Evolutionary conservation across 345 rosid genomes (phyloP), one percentile per base, ranked within the genome.

Genomic region (Pistacia integerrima): DNA sequence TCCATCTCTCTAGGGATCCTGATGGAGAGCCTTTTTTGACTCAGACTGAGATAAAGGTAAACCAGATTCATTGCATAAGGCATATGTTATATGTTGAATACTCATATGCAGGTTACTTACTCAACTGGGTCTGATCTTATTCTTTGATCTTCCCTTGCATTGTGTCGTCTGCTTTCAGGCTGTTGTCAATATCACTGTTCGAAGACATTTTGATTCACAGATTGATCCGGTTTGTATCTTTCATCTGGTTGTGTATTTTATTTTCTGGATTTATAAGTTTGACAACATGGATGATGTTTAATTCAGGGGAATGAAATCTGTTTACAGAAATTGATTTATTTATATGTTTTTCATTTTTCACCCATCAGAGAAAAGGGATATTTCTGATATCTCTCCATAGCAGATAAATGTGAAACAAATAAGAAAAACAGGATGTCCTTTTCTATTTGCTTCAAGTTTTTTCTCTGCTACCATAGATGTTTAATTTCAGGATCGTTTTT

Each of bases 1-100:
- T 96, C 84, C 97, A 91, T 69, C 85, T 96, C 73, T 96, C 99
- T 11, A 85, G 97, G 78, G 99, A 96, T 91, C 97, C 97, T 58
- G 97, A 92, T 74, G 99, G 99, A 2, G 89, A 96, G 74, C 86
- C 93, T 72, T 96, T 90, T 81, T 85, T 96, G 67, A 96, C 99
- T 51, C 97, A 90, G 82, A 92, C 91, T 12, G 98, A 93, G 87
- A 92, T 96, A 92, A 90, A 79, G 95, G 98, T 93, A 80, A 76
- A 28, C 30, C 44, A 49, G 46, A 13, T 16, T 54, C 17, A 61
- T 55, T 36, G 41, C 49, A 8, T 57, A 12, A 4, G 49, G 35
- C 0, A 30, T 30, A 30, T 74, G 25, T 35, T 68, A 17, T 76
- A 20, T 51, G 58, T 41, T 25, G 17, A 28, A 36, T 35, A 54